Base-by-base conservation (phyloP, 2,329 filamentous ascomycete genomes). In the Tolypocladium inflatum region DNA sequence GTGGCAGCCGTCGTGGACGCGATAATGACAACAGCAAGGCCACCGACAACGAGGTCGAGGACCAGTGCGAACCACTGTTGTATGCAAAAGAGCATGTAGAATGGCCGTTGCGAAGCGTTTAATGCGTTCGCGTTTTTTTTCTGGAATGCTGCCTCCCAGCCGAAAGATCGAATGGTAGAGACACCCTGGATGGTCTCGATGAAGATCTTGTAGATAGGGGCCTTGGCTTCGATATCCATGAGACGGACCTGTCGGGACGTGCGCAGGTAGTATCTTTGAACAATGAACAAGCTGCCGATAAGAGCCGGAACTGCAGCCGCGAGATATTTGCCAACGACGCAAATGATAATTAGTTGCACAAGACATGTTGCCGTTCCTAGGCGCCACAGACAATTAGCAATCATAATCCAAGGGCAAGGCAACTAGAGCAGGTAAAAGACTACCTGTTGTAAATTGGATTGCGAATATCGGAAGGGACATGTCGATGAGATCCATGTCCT, bases 11-110 rank as follows among this genome's bases (percentile, higher is more conserved):
- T 73, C 2, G 78, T 74, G 2, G 79, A 64, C 37, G 55, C 66
- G 13, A 82, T 74, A 4, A 82, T 64, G 2, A 80, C 61, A 1
- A 76, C 71, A 1, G 76, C 78, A 23, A 82, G 70, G 1, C 65
- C 73, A 0, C 78, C 74, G 1, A 80, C 75, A 6, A 63, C 52
- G 2, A 82, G 63, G 58, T 81, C 77, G 5, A 81, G 64, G 1
- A 78, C 75, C 3, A 82, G 65, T 0, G 69, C 73, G 1, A 81
- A 67, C 78, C 78, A 82, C 21, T 74, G 69, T 60, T 81, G 79
- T 11, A 81, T 75, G 21, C 74, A 73, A 56, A 72, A 76, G 15
- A 80, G 71, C 9, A 80, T 66, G 58, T 82, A 70, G 7, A 62
- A 66, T 0, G 67, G 68, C 21, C 60, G 55, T 43, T 71, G 69